phyloP scores from a whole-genome alignment of 371 early-diverging fungal species.

The Haplosporangium sp. region DNA sequence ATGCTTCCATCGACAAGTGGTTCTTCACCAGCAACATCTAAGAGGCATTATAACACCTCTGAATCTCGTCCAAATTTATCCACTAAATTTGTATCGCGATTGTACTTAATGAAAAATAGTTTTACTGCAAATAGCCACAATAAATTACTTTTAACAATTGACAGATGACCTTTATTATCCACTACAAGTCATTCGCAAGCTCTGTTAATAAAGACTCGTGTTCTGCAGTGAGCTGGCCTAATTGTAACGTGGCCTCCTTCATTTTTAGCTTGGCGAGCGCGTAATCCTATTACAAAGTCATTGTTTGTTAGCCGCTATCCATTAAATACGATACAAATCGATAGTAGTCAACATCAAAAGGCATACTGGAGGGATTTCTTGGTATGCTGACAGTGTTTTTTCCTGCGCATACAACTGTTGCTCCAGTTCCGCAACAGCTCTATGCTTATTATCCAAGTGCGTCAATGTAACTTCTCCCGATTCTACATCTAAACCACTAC shows the following conservation, averaged over 20 bases:
- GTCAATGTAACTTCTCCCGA: constrained; percentile 22
- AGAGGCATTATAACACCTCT: constrained; percentile 13
- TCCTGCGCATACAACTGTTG: constrained; percentile 17
- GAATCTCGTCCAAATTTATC: background rate
- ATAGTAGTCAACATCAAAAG: background rate
- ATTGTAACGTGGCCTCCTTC: constrained; percentile 20
- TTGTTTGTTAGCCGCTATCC: background rate
- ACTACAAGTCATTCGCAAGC: constrained; percentile 35
- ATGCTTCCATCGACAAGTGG: constrained; percentile 94
- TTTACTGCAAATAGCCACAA: background rate
- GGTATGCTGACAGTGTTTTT: constrained; percentile 25
- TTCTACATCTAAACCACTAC: constrained; percentile 17
- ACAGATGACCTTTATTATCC: background rate
- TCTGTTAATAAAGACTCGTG: constrained; percentile 33
- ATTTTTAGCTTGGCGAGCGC: constrained; percentile 40
- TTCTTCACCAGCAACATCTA: constrained; percentile 90
- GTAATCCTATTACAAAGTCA: constrained; percentile 22
- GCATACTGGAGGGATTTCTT: constrained; percentile 44
- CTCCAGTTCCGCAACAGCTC: constrained; percentile 9
- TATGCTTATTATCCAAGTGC: constrained; percentile 25
- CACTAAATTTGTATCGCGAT: background rate
- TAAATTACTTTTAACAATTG: background rate
- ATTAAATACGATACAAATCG: too few species aligned
- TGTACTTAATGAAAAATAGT: background rate
- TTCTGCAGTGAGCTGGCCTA: constrained; percentile 29